Evolutionary conservation across 306 rosid genomes (phyloP).

Genomic region (Morella rubra): DNA sequence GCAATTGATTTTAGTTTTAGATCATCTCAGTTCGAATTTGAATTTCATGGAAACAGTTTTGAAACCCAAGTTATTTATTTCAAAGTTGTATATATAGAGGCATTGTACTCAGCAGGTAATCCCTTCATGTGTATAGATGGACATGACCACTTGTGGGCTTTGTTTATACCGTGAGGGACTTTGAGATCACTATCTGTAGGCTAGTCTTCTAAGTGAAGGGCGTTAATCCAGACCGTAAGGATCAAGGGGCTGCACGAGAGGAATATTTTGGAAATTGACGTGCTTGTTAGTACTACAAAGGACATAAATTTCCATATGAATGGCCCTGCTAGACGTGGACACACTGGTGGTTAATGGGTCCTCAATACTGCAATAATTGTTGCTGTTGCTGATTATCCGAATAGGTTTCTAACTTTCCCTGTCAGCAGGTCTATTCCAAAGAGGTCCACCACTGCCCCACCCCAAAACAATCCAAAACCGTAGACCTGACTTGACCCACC

Average conservation of each 20-base stretch:
- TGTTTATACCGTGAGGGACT: not conserved
- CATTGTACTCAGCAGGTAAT: too few relatives aligned
- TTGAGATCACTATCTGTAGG: too few relatives aligned
- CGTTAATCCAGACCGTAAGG: constrained; percentile 29
- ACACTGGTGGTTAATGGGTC: constrained; percentile 27
- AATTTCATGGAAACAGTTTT: too few relatives aligned
- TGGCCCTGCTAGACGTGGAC: constrained; percentile 28
- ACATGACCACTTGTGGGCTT: too few relatives aligned
- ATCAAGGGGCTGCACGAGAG: constrained; percentile 35
- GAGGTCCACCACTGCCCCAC: constrained; percentile 38
- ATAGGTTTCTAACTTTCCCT: constrained; percentile 35
- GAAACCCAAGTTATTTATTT: too few relatives aligned
- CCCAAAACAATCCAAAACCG: constrained; percentile 47
- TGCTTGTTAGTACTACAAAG: constrained; percentile 21
- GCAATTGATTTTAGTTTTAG: too few relatives aligned
- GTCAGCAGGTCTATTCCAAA: constrained; percentile 30
- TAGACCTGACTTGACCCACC: constrained; percentile 35
- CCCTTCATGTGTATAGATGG: too few relatives aligned
- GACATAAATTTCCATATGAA: constrained; percentile 30
- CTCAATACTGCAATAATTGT: constrained; percentile 35
- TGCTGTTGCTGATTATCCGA: constrained; percentile 33
- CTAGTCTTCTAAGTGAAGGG: too few relatives aligned
- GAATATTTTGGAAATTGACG: constrained; percentile 28
- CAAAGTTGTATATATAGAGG: too few relatives aligned
- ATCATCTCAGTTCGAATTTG: too few relatives aligned